These are phyloP conservation scores for Aspergillus eucalypticola DNA, from an alignment of 2,329 filamentous ascomycete genomes.

Conservation along the genomic window DNA sequence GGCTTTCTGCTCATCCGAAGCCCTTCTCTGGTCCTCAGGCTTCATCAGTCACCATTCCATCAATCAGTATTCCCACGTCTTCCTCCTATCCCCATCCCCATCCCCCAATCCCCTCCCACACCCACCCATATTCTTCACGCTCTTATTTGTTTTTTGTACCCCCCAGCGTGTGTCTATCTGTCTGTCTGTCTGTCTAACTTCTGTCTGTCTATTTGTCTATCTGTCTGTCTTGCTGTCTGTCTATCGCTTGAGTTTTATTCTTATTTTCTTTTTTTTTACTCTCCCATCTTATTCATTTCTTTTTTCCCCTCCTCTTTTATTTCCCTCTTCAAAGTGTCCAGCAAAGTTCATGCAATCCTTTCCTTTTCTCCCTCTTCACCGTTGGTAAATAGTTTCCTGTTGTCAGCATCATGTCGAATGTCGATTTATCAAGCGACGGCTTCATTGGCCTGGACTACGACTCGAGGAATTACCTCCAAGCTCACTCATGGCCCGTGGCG, in stretches of 20 bases:
- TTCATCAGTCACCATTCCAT: conserved; percentile 11
- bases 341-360: conserved; percentile 9
- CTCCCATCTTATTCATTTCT: conserved; percentile 2
- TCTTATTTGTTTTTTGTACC: conserved; percentile 25
- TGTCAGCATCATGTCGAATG: conserved; percentile 43
- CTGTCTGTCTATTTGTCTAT: conserved; percentile 11
- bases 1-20: conserved; percentile 33
- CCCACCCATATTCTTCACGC: conserved; percentile 5
- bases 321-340: not conserved
- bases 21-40: conserved; percentile 24
- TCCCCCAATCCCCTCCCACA: not conserved
- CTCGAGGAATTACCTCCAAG: conserved; percentile 47
- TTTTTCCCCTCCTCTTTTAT: conserved; percentile 13
- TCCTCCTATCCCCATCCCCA: not conserved
- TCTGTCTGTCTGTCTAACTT: conserved; percentile 10
- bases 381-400: conserved; percentile 19
- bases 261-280: not conserved
- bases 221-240: conserved; percentile 8
- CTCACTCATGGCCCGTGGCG: conserved; percentile 46
- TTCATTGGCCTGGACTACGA: conserved; percentile 51
- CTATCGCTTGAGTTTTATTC: conserved; percentile 2
- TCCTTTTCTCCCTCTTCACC: conserved; percentile 20
- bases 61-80: conserved; percentile 8
- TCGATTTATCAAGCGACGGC: conserved; percentile 47
- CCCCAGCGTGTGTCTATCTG: conserved; percentile 12